phyloP scores from a whole-genome alignment of 495 filamentous ascomycete genomes.

The Hypoxylon subgilvum region DNA sequence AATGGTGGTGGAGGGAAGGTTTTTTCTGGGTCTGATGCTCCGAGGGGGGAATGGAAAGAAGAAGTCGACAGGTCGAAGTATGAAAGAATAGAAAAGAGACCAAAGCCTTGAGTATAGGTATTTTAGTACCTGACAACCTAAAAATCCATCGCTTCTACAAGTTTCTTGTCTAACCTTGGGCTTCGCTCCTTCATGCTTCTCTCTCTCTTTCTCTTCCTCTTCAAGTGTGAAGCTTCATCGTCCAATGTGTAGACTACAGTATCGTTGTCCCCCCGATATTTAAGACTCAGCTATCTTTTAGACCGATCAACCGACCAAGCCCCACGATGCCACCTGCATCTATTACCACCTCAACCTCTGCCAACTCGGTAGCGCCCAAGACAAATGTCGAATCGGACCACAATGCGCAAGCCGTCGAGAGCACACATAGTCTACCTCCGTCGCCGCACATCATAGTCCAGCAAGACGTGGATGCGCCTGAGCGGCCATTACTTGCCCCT shows the following conservation, averaged over 20 bases:
- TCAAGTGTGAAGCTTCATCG: not conserved
- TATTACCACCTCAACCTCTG: slow-evolving; percentile 6
- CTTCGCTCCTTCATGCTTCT: not conserved
- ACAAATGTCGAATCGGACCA: slow-evolving; percentile 3
- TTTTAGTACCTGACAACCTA: slow-evolving; percentile 17
- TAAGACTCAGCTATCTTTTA: not conserved
- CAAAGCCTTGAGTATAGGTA: slow-evolving; percentile 5
- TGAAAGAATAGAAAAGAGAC: not conserved
- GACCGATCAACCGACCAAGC: slow-evolving; percentile 13
- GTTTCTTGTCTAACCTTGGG: slow-evolving; percentile 11
- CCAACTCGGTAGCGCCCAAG: slow-evolving; percentile 8
- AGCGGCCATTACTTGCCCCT: slow-evolving; percentile 30
- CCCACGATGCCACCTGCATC: slow-evolving; percentile 23
- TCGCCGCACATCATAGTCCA: slow-evolving; percentile 52
- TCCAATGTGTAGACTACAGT: slow-evolving; percentile 15
- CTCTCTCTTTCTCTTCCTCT: not conserved
- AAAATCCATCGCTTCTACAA: slow-evolving; percentile 12
- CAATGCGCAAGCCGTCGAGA: slow-evolving; percentile 13
- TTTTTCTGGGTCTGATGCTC: not conserved
- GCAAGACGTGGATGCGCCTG: slow-evolving; percentile 32
- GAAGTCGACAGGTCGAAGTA: not conserved
- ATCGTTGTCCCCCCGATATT: slow-evolving; percentile 1
- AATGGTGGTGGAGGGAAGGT: not conserved
- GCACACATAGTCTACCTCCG: slow-evolving; percentile 21
- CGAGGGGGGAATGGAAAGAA: slow-evolving; percentile 8